A percentile compares a stretch with the other conserved stretches of the same genome.
phyloP scores from a whole-genome alignment of 768 basidiomycete genomes.

The Megacollybia marginata region DNA sequence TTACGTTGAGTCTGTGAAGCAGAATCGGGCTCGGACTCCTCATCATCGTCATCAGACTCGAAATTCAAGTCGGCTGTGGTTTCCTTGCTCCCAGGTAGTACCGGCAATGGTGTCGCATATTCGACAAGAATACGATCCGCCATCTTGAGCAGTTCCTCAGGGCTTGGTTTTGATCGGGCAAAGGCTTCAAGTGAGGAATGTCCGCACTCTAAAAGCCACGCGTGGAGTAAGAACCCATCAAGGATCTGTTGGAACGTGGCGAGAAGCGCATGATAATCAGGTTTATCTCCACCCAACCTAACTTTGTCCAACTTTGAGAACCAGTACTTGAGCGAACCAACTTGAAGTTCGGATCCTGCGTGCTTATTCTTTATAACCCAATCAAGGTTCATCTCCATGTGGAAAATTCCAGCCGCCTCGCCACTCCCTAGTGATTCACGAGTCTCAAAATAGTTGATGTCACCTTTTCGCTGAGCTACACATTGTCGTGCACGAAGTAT shows the following conservation, averaged over 20 bases:
- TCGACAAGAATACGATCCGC: no score
- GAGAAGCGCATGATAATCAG: slow-evolving; percentile 26
- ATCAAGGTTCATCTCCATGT: slow-evolving; percentile 24
- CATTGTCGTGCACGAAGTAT: slow-evolving; percentile 15
- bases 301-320: slow-evolving; percentile 24
- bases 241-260: slow-evolving; percentile 6
- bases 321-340: slow-evolving; percentile 20
- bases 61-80: no score
- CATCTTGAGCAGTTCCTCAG: no score
- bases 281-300: slow-evolving; percentile 22
- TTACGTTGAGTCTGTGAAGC: slow-evolving; percentile 1
- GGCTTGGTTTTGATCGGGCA: slow-evolving; percentile 18
- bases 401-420: slow-evolving; percentile 20
- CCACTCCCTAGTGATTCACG: slow-evolving; percentile 14
- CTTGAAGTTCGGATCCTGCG: background rate
- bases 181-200: slow-evolving; percentile 7
- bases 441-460: no score
- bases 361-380: slow-evolving; percentile 19
- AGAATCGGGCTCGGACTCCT: slow-evolving; percentile 15
- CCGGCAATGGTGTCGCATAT: slow-evolving; percentile 12
- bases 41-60: no score
- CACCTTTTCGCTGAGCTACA: slow-evolving; percentile 8
- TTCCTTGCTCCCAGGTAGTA: no score
- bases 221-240: slow-evolving; percentile 19
- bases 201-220: no score